Evolutionary conservation across 768 basidiomycete genomes (phyloP), one percentile per base, ranked within the genome.

Genomic region (Leucocoprinus leucothites): DNA sequence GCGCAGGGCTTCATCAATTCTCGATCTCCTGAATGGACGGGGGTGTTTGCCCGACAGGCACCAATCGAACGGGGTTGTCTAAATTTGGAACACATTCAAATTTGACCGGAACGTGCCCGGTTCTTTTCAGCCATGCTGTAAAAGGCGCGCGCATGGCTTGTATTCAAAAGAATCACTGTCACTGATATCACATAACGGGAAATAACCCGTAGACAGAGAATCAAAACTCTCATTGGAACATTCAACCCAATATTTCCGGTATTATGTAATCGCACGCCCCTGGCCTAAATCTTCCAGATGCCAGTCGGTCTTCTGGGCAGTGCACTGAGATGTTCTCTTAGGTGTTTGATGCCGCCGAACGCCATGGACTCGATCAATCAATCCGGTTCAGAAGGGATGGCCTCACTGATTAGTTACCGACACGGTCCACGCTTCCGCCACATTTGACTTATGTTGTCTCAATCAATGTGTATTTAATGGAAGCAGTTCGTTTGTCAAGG

Each of bases 41-140:
- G 70, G 56, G 68, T 70, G 71, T 69, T 70, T 71, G 71, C 70
- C 63, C 67, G 61, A 63, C 64, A 67, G 67, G 69, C 58, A 69
- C 67, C 41, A 34, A 43, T 57, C 57, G 60, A 28, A 51, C 40
- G 16, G 41, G 26, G 40, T 26, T 24, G 22, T 34, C 51, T 42
- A 28, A 11, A 22, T 44, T 21, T 34, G n/a, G 53, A 41, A 41
- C 9, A 9, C 3, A 48, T 48, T 47, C 53, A 42, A 48, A 55
- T 41, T 28, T 48, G 16, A 9, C 7, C 53, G 24, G 53, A 48
- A 57, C 42, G 38, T 48, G 54, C 46, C 54, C 56, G 63, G 64
- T 63, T 41, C 59, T 63, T 61, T 61, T 26, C 31, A 31, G 31
- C 11, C 31, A 31, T 31, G 31, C 31, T 31, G 31, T 47, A 59